Base-by-base conservation (phyloP, 2,329 filamentous ascomycete genomes). In the Amauroascus niger region DNA sequence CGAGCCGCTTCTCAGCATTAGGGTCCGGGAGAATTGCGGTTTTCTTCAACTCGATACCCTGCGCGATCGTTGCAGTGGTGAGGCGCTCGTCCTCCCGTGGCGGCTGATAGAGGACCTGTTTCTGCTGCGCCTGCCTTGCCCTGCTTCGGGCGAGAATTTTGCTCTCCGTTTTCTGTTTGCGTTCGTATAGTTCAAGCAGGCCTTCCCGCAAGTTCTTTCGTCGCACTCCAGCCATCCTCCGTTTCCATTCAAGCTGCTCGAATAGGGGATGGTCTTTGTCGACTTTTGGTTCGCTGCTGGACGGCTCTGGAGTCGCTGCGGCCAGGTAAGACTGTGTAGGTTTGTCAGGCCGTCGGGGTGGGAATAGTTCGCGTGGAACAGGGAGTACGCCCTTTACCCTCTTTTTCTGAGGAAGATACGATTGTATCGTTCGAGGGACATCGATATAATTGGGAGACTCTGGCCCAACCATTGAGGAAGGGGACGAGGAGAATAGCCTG, bases 381-480 rank as follows among this genome's bases (percentile, higher is more conserved):
- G 93, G 93, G 0, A 98, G 79, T 54, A 84, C 81, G 61, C 93
- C 93, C 67, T 88, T 88, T 32, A 88, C 68, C 47, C 61, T 62
- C 14, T 71, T 73, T 55, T 74, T 74, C 49, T 67, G 64, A 2
- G 73, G 70, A 40, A 73, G 69, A n/a, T 80, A 77, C 49, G 84
- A 81, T 67, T 95, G 88, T n/a, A 82, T 79, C 47, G 86, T 79
- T 61, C 78, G 77, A 46, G 90, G 91, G 53, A 96, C 76, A 60
- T 88, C 82, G 71, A 97, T 86, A 75, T 86, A 97, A 59, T 80
- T 79, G 45, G 93, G 91, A 33, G 89, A 95, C 67, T 96, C 87
- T 47, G 93, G 91, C 26, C 69, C 69, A 52, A 71, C 65, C 61
- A 67, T 64, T 55, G 64, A 63, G 44, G 54, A 62, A 54, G 68